Evolutionary conservation across 805 yeast genomes (phyloP).

Genomic region (Metschnikowia rubicola): DNA sequence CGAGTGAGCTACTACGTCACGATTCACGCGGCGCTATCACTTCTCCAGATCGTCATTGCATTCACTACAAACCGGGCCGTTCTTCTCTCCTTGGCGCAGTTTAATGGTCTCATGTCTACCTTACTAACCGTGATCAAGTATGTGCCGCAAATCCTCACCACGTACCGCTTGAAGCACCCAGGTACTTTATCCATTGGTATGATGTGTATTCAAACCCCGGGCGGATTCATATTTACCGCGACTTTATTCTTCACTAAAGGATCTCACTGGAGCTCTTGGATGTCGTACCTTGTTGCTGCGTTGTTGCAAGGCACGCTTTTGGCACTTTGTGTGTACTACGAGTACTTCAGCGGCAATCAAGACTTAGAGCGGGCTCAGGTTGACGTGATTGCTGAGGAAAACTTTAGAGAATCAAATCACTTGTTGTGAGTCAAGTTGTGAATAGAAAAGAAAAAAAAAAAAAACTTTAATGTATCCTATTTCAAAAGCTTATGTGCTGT

Average conservation of each 20-base stretch:
- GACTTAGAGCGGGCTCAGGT: constrained; percentile 9
- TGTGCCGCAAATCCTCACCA: constrained; percentile 74
- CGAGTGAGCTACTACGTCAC: constrained; percentile 40
- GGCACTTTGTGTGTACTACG: constrained; percentile 55
- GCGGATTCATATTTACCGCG: constrained; percentile 79
- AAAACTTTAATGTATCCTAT: background rate
- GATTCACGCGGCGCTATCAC: constrained; percentile 32
- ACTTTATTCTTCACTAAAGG: constrained; percentile 69
- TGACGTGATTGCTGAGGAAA: constrained; percentile 13
- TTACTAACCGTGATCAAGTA: constrained; percentile 65
- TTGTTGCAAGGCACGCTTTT: constrained; percentile 59
- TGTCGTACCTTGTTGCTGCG: constrained; percentile 75
- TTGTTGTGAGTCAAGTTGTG: background rate
- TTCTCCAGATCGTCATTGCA: constrained; percentile 34
- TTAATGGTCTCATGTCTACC: constrained; percentile 65
- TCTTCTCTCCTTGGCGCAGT: constrained; percentile 45
- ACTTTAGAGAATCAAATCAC: constrained; percentile 1
- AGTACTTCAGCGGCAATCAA: constrained; percentile 14
- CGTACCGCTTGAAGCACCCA: constrained; percentile 65
- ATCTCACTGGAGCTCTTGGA: constrained; percentile 83
- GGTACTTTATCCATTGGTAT: constrained; percentile 76
- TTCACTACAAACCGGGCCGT: constrained; percentile 22
- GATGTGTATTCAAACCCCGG: constrained; percentile 89
- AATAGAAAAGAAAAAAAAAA: background rate
- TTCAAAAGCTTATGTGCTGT: too few species aligned